A percentile compares a stretch with the other conserved stretches of the same genome.
Evolutionary conservation across 148 eudicot species (phyloP).

Genomic region (Chenopodium album): DNA sequence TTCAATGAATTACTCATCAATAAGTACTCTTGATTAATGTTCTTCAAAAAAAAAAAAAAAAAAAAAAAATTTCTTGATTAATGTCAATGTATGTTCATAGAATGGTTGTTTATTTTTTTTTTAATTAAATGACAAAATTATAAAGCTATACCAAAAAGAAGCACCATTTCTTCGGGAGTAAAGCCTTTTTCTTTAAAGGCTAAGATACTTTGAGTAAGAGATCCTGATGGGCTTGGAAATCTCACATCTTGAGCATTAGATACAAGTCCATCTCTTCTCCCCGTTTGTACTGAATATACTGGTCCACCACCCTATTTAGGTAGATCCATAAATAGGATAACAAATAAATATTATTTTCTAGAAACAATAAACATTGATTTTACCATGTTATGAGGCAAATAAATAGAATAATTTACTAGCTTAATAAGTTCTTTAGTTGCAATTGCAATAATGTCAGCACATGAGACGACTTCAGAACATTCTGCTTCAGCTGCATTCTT

Average conservation of each 20-base stretch:
- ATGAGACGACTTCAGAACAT: slow-evolving; percentile 19
- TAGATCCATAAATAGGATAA: neutral
- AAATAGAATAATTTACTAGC: slow-evolving; percentile 7
- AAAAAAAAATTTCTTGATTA: too few species aligned
- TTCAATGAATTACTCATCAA: too few species aligned
- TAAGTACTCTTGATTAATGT: too few species aligned
- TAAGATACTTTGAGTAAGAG: neutral
- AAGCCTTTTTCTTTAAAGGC: slow-evolving; percentile 16
- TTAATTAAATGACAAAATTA: too few species aligned
- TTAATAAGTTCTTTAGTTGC: slow-evolving; percentile 19
- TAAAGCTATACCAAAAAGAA: slow-evolving; percentile 25
- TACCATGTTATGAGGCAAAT: neutral
- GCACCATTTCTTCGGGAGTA: slow-evolving; percentile 22
- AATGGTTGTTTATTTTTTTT: too few species aligned
- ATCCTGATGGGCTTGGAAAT: slow-evolving; percentile 26
- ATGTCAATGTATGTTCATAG: too few species aligned
- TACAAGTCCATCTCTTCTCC: slow-evolving; percentile 27
- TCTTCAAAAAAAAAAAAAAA: too few species aligned
- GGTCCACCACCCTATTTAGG: slow-evolving; percentile 32
- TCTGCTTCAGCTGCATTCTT: slow-evolving; percentile 8
- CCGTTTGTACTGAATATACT: slow-evolving; percentile 25
- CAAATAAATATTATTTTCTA: too few species aligned
- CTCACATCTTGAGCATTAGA: slow-evolving; percentile 10
- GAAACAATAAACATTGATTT: neutral
- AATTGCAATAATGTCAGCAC: slow-evolving; percentile 22